Conservation (phyloP, 345 rosid genomes). For the Salix arbutifolia region DNA sequence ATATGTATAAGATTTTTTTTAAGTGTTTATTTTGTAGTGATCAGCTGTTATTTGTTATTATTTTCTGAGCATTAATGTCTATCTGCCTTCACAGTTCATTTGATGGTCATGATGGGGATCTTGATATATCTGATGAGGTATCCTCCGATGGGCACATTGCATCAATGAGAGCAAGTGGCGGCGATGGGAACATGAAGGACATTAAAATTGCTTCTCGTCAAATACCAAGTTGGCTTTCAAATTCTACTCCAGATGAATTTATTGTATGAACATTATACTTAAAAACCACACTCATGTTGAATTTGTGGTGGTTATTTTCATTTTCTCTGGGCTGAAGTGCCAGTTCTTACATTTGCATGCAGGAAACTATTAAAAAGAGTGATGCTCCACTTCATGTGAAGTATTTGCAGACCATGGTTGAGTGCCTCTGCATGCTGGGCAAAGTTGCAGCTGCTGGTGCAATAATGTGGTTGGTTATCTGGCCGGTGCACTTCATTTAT, state of each 20-base stretch:
- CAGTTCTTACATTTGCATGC: conserved; percentile 18
- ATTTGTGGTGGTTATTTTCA: conserved; percentile 13
- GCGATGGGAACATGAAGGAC: conserved; percentile 43
- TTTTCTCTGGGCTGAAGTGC: conserved; percentile 18
- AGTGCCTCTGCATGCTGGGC: conserved; percentile 92
- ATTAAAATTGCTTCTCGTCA: conserved; percentile 44
- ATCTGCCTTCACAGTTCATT: conserved; percentile 53
- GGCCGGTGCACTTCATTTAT: conserved; percentile 1
- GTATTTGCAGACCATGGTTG: conserved; percentile 94
- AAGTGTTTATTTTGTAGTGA: not conserved
- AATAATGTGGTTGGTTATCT: conserved; percentile 75
- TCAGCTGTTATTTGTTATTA: conserved; percentile 8
- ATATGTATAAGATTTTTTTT: not conserved
- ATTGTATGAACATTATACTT: conserved; percentile 45
- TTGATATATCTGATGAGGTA: conserved; percentile 57
- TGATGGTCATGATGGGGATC: conserved; percentile 81
- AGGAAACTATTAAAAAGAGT: conserved; percentile 88
- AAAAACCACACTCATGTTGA: conserved; percentile 10
- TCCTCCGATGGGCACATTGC: conserved; percentile 40
- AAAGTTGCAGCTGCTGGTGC: conserved; percentile 99
- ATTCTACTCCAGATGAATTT: conserved; percentile 91
- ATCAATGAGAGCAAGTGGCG: conserved; percentile 43
- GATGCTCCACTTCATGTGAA: conserved; percentile 84
- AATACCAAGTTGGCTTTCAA: conserved; percentile 79
- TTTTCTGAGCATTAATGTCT: not conserved